Evolutionary conservation across 208 protist genomes (phyloP).

Genomic region (Acanthamoeba royreba): DNA sequence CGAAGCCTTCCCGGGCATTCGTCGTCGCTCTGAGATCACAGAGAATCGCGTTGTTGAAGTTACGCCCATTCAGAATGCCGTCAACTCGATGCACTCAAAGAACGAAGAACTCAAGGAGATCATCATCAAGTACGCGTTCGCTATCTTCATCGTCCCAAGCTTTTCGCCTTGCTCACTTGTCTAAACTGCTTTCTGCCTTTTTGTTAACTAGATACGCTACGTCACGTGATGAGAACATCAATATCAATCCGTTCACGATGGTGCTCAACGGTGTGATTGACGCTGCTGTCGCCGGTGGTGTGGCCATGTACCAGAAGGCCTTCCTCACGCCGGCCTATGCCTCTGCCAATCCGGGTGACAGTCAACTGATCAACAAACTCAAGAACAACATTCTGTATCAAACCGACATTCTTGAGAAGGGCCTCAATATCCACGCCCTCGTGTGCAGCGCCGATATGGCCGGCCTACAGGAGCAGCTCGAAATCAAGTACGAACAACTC

Average conservation of each 20-base stretch:
- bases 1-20: constrained; percentile 62
- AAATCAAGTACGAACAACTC: constrained; percentile 48
- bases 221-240: neutral
- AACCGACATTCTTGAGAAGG: constrained; percentile 49
- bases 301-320: constrained; percentile 68
- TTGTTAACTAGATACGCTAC: neutral
- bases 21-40: constrained; percentile 54
- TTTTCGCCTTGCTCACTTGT: neutral
- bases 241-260: constrained; percentile 58
- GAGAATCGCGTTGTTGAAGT: constrained; percentile 38
- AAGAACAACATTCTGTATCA: constrained; percentile 53
- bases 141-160: neutral
- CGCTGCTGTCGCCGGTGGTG: constrained; percentile 70
- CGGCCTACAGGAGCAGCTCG: constrained; percentile 62
- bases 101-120: constrained; percentile 63
- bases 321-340: constrained; percentile 53
- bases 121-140: constrained; percentile 3
- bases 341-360: constrained; percentile 51
- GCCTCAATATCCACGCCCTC: constrained; percentile 50
- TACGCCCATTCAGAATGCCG: constrained; percentile 63
- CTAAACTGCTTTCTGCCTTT: neutral
- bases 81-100: constrained; percentile 61
- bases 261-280: constrained; percentile 66
- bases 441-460: constrained; percentile 60
- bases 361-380: constrained; percentile 47